Base-by-base conservation (phyloP, 2,329 filamentous ascomycete genomes). In the Penicillium sp. region DNA sequence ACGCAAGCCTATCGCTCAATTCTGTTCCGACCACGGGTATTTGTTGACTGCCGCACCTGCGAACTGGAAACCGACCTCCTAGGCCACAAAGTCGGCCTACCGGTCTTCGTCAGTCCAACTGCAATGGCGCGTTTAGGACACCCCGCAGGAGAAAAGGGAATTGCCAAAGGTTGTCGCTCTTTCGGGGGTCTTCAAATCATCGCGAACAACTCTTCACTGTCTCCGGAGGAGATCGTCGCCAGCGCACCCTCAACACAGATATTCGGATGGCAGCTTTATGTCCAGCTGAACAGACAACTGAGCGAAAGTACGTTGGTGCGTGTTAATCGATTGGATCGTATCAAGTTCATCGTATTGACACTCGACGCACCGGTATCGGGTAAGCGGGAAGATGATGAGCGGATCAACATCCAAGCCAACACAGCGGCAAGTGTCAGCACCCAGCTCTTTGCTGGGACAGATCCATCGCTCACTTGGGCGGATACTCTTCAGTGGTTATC, bases 91-190 rank as follows among this genome's bases (percentile, higher is more conserved):
- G 83, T 96, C 64, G 83, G 84, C 25, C 76, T 92, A 10, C 93
- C 93, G 0, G 82, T 97, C 59, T 97, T 88, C 72, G 86, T 96
- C 33, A 85, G 89, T 0, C 91, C 93, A 0, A 92, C 93, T 1
- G 93, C 93, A 53, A 94, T 96, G 89, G 91, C 92, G 13, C 85
- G 92, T 15, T 82, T 97, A 10, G 91, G 87, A 0, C 90, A 96
- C 71, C 87, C 91, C 1, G 87, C 88, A 61, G 92, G 92, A 60
- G 93, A 97, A 78, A 84, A 83, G 51, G 92, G 91, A 48, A 94
- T 97, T 58, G 92, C 91, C 5, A 82, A 84, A 62, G 93, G 91
- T 1, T 90, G 90, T 61, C 84, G 85, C 11, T 81, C 81, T 54
- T 93, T 90, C 70, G 89, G 89, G 44, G 88, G 88, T 11, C 81